phyloP scores from a whole-genome alignment of 2,329 filamentous ascomycete genomes.

The Penicillium hordei region DNA sequence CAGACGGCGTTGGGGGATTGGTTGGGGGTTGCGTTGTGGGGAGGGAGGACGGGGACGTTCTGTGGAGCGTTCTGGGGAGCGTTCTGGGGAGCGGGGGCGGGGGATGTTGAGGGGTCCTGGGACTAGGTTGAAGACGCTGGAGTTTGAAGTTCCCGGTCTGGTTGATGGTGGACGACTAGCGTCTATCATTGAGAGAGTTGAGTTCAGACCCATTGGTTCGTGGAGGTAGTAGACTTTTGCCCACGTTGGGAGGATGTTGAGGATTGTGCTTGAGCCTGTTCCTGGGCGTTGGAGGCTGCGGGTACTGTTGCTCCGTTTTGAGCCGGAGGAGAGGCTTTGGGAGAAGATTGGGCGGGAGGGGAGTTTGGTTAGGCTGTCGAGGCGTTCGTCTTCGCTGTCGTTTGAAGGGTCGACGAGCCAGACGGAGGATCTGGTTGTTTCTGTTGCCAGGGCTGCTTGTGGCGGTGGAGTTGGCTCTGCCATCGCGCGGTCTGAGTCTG shows the following conservation, averaged over 20 bases:
- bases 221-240: slow-evolving; percentile 69
- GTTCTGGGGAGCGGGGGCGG: slow-evolving; percentile 19
- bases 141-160: slow-evolving; percentile 33
- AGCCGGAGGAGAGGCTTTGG: slow-evolving; percentile 47
- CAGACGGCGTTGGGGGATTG: slow-evolving; percentile 21
- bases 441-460: slow-evolving; percentile 24
- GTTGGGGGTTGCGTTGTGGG: background rate
- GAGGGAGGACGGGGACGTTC: slow-evolving; percentile 8
- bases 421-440: slow-evolving; percentile 32
- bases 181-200: slow-evolving; percentile 43
- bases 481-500: slow-evolving; percentile 11
- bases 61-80: slow-evolving; percentile 12
- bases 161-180: slow-evolving; percentile 22
- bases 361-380: slow-evolving; percentile 40
- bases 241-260: slow-evolving; percentile 50
- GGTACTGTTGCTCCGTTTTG: slow-evolving; percentile 37
- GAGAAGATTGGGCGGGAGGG: slow-evolving; percentile 36
- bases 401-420: slow-evolving; percentile 38
- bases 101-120: slow-evolving; percentile 33
- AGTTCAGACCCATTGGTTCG: slow-evolving; percentile 55
- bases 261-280: slow-evolving; percentile 47
- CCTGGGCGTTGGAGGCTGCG: slow-evolving; percentile 39
- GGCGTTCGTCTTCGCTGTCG: slow-evolving; percentile 34
- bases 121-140: slow-evolving; percentile 32
- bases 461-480: slow-evolving; percentile 28